A percentile compares a stretch with the other conserved stretches of the same genome.
These are phyloP conservation scores for Suillus placidus DNA, from an alignment of 768 basidiomycete genomes.

Conservation along the genomic window DNA sequence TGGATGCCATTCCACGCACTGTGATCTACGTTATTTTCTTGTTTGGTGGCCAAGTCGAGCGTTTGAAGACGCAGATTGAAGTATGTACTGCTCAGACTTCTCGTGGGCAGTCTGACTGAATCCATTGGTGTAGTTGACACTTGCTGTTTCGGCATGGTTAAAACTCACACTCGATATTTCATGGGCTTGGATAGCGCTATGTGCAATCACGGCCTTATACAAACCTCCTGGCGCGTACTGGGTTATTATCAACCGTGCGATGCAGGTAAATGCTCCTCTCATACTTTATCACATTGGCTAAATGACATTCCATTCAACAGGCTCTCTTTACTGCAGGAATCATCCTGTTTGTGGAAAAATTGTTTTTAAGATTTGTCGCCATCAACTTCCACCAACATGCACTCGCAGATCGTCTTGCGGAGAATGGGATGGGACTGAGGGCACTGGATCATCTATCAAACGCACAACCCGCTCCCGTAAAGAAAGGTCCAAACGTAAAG, in stretches of 20 bases:
- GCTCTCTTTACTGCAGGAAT: constrained; percentile 47
- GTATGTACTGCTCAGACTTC: constrained; percentile 38
- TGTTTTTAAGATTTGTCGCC: constrained; percentile 74
- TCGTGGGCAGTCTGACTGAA: neutral
- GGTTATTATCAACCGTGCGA: constrained; percentile 66
- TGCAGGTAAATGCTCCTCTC: constrained; percentile 52
- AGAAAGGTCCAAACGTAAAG: constrained; percentile 44
- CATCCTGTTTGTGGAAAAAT: constrained; percentile 53
- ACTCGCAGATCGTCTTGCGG: constrained; percentile 69
- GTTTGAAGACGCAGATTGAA: constrained; percentile 69
- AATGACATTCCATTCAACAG: constrained; percentile 26
- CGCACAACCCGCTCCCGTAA: constrained; percentile 49
- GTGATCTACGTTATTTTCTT: constrained; percentile 56
- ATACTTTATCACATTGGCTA: constrained; percentile 12
- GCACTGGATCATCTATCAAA: constrained; percentile 74
- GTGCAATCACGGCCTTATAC: constrained; percentile 58
- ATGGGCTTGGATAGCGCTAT: constrained; percentile 77
- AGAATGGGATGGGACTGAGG: constrained; percentile 69
- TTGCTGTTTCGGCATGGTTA: constrained; percentile 72
- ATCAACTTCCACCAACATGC: constrained; percentile 82
- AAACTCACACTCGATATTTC: constrained; percentile 67
- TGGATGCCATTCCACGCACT: constrained; percentile 62
- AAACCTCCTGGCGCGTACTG: constrained; percentile 68
- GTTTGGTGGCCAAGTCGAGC: constrained; percentile 64
- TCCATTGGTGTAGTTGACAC: constrained; percentile 49